Evolutionary conservation across 495 filamentous ascomycete species (phyloP), one percentile per base, ranked within the genome.

Genomic region (Xylaria intraflava): DNA sequence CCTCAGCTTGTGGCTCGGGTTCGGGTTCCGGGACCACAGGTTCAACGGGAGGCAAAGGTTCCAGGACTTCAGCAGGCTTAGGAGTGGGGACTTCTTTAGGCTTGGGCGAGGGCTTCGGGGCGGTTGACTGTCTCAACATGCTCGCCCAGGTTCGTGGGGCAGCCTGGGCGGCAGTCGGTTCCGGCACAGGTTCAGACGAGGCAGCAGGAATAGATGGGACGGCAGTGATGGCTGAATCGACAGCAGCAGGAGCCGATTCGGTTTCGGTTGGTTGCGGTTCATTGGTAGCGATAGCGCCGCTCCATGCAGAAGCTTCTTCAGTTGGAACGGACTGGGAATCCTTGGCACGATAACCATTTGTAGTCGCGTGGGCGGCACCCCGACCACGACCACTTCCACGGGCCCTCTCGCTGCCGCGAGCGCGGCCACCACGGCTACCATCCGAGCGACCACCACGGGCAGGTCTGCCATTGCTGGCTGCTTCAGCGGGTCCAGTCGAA

Each of bases 351-450:
- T 72, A 61, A 39, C 77, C 78, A 55, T 79, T 79, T 10, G 75
- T 72, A 39, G 81, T 68, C 26, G 76, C 72, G 33, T 72, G 72
- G 56, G 80, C 65, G 49, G 80, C 76, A 56, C 80, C 84, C 44
- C 88, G 78, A 46, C 83, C 85, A 64, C 86, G 83, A 29, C 60
- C 47, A 48, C 47, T 30, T 53, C 63, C 64, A 30, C 64, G 61
- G 48, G 61, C 61, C 58, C 64, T 48, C 29, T 64, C 64, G 46
- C 62, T 71, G 55, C 71, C 72, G 46, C 74, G 72, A 49, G 56
- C 68, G 63, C 87, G 81, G 61, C 81, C 81, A 60, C 88, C 86
- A 69, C 90, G 84, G 58, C 87, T 85, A 53, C 71, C 71, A 56
- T 80, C 83, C 65, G 80, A 79, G 62, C 89, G 85, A 53, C 80